Conservation (phyloP, 805 yeast genomes). For the Jamesozyma piceae region DNA sequence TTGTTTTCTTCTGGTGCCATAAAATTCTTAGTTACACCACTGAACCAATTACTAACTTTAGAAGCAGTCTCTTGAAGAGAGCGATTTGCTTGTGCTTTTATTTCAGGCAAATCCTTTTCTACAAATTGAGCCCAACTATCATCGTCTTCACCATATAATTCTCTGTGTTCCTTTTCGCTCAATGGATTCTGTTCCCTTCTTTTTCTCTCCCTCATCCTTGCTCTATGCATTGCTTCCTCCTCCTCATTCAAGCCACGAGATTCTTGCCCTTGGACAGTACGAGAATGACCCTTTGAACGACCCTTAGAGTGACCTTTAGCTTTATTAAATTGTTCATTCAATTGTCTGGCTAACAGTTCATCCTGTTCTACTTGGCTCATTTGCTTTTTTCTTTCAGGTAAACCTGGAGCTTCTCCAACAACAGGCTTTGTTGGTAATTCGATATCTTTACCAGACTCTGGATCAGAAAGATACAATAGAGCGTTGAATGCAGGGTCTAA, state of each 20-base stretch:
- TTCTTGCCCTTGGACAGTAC: conserved; percentile 6
- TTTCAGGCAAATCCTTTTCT: conserved; percentile 45
- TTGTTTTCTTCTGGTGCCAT: conserved; percentile 7
- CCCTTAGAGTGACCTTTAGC: conserved; percentile 7
- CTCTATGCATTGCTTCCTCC: conserved; percentile 19
- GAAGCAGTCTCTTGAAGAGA: conserved; percentile 75
- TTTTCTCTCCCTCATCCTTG: conserved; percentile 23
- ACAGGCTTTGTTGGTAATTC: conserved; percentile 36
- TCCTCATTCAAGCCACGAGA: conserved; percentile 8
- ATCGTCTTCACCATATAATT: conserved; percentile 31
- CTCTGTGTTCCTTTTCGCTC: conserved; percentile 11
- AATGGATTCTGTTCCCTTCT: conserved; percentile 6
- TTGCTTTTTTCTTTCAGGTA: conserved; percentile 24
- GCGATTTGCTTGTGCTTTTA: conserved; percentile 58
- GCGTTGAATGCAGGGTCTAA: conserved; percentile 87
- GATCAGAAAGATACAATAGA: conserved; percentile 69
- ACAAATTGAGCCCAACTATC: conserved; percentile 51
- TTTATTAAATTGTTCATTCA: conserved; percentile 55
- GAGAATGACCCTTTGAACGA: conserved; percentile 7
- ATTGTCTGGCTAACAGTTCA: conserved; percentile 69
- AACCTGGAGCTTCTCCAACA: conserved; percentile 13
- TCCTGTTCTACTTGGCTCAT: conserved; percentile 53
- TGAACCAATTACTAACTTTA: conserved; percentile 71
- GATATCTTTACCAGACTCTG: conserved; percentile 41
- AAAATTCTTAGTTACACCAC: conserved; percentile 36